Conservation (phyloP, 2,329 filamentous ascomycete species). For the Dryadomyces sulphureus region DNA sequence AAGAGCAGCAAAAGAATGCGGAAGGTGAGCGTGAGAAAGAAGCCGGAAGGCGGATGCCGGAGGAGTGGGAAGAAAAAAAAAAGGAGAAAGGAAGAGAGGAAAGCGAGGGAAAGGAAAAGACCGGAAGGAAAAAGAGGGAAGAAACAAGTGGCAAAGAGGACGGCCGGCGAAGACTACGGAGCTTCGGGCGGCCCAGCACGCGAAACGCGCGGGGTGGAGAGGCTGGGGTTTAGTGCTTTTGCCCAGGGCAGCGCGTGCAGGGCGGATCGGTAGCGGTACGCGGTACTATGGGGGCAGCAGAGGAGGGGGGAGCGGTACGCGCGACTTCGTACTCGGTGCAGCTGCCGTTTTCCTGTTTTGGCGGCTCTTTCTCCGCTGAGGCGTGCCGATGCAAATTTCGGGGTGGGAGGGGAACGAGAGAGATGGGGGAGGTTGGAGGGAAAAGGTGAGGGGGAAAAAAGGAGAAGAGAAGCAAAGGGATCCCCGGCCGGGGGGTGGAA, state of each 20-base stretch:
- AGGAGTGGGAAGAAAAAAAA: neutral
- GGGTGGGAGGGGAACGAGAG: neutral
- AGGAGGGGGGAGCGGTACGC: neutral
- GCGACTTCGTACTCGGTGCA: no score
- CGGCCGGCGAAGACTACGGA: slow-evolving; percentile 4
- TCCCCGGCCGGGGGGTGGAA: neutral
- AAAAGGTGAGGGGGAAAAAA: neutral
- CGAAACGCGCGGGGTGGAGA: slow-evolving; percentile 5
- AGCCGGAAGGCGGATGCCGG: neutral
- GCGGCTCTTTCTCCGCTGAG: neutral
- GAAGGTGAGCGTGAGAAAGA: neutral
- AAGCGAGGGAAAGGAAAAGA: neutral
- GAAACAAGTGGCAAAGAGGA: slow-evolving; percentile 4
- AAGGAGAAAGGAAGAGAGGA: neutral
- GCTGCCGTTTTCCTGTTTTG: neutral
- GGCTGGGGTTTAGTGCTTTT: neutral
- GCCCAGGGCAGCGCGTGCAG: neutral
- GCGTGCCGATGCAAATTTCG: neutral
- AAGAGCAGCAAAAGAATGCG: neutral
- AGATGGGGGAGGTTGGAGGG: neutral
- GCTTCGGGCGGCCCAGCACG: slow-evolving; percentile 5
- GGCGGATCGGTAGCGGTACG: neutral
- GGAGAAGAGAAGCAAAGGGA: neutral
- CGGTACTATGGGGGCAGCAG: neutral
- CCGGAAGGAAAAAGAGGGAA: neutral